A percentile compares a stretch with the other conserved stretches of the same genome.
phyloP scores from a whole-genome alignment of 1,284 basidiomycete species.

The Wolfiporia cocos region DNA sequence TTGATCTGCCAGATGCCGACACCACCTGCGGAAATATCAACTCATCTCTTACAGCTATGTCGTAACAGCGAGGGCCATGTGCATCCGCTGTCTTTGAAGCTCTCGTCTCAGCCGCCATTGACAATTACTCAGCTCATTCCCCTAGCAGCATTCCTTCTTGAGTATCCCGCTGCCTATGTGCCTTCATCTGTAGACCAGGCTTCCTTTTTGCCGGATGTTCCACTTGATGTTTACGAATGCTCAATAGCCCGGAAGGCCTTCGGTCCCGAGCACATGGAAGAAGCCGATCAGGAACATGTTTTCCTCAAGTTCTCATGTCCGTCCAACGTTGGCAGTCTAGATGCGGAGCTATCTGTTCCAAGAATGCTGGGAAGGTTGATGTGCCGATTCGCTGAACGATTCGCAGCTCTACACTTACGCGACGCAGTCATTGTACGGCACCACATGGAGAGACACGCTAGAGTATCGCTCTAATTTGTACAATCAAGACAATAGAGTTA shows the following conservation, averaged over 20 bases:
- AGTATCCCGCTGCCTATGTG: conserved; percentile 52
- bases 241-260: conserved; percentile 11
- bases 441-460: conserved; percentile 15
- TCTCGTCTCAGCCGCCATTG: not conserved
- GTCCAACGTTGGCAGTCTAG: conserved; percentile 14
- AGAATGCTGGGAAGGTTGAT: conserved; percentile 12
- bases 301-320: conserved; percentile 40
- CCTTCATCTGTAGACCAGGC: conserved; percentile 29
- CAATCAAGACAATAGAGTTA: no score
- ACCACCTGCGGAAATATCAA: not conserved
- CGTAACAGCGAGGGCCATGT: not conserved
- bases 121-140: conserved; percentile 30
- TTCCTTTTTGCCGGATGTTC: conserved; percentile 34
- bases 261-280: not conserved
- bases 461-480: conserved; percentile 20
- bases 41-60: conserved; percentile 2
- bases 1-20: conserved; percentile 1
- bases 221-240: conserved; percentile 44
- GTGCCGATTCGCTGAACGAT: conserved; percentile 10
- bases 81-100: conserved; percentile 1
- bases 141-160: conserved; percentile 47
- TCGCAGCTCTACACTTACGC: conserved; percentile 5
- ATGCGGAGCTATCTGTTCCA: conserved; percentile 15
- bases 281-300: conserved; percentile 14
- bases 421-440: conserved; percentile 12